phyloP scores from a whole-genome alignment of 2,329 filamentous ascomycete genomes.

The Penicillium sclerotiorum region DNA sequence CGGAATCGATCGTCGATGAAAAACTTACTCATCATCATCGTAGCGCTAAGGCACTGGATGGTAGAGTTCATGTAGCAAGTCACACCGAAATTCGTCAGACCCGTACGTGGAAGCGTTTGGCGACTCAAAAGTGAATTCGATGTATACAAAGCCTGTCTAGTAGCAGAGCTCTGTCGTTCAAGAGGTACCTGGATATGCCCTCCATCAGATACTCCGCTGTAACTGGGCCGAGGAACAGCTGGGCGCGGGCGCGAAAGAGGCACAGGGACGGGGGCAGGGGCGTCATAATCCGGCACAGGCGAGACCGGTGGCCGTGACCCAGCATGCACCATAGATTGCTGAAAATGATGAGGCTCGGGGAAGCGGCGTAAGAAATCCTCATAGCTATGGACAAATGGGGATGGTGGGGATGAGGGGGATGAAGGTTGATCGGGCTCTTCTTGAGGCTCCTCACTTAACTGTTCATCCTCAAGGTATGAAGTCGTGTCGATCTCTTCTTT shows the following conservation, averaged over 20 bases:
- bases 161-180: slow-evolving; percentile 49
- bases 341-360: slow-evolving; percentile 67
- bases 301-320: slow-evolving; percentile 34
- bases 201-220: slow-evolving; percentile 75
- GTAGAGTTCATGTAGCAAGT: slow-evolving; percentile 94
- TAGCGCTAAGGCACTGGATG: slow-evolving; percentile 79
- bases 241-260: slow-evolving; percentile 67
- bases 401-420: too few species aligned
- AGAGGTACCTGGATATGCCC: slow-evolving; percentile 49
- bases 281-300: slow-evolving; percentile 37
- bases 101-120: slow-evolving; percentile 64
- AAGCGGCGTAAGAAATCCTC: slow-evolving; percentile 84
- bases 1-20: slow-evolving; percentile 67
- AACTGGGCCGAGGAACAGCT: slow-evolving; percentile 70
- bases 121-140: slow-evolving; percentile 46
- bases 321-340: slow-evolving; percentile 58
- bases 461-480: slow-evolving; percentile 42
- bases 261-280: slow-evolving; percentile 54
- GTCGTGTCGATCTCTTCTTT: slow-evolving; percentile 61
- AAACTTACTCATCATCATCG: slow-evolving; percentile 62
- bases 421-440: slow-evolving; percentile 49
- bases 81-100: slow-evolving; percentile 76
- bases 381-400: slow-evolving; percentile 67
- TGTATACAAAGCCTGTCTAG: slow-evolving; percentile 47
- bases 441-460: slow-evolving; percentile 44